phyloP scores from a whole-genome alignment of 176 grass and related monocot genomes.

The Musa itinerans region DNA sequence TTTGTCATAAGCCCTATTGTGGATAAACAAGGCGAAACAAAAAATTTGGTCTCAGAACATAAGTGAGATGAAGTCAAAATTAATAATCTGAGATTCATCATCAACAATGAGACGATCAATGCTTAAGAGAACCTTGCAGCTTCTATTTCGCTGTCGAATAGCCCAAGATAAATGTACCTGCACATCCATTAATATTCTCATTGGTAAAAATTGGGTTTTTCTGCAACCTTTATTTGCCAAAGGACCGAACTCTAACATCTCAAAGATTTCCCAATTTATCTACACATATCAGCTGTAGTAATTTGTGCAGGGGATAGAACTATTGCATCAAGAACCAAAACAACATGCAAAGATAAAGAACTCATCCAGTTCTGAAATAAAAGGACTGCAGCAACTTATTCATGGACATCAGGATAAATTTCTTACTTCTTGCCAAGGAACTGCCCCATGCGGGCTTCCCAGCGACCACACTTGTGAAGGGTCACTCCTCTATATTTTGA shows the following conservation, averaged over 20 bases:
- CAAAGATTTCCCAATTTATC: background rate
- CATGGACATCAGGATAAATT: background rate
- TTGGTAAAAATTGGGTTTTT: slow-evolving; percentile 4
- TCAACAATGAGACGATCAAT: background rate
- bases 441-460: slow-evolving; percentile 14
- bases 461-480: slow-evolving; percentile 13
- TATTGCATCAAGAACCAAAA: background rate
- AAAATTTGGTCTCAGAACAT: background rate
- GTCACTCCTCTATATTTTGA: slow-evolving; percentile 9
- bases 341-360: background rate
- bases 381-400: background rate
- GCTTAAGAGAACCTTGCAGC: slow-evolving; percentile 4
- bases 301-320: background rate
- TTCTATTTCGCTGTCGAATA: slow-evolving; percentile 22
- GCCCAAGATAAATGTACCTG: slow-evolving; percentile 18
- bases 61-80: background rate
- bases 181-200: background rate
- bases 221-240: background rate
- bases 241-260: background rate
- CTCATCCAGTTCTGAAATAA: background rate
- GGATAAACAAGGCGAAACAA: background rate
- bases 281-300: background rate
- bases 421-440: slow-evolving; percentile 15
- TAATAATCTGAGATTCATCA: background rate
- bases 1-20: slow-evolving; percentile 71